These are phyloP conservation scores for Ganoderma sinense DNA, from an alignment of 1,284 basidiomycete genomes.

Conservation along the genomic window DNA sequence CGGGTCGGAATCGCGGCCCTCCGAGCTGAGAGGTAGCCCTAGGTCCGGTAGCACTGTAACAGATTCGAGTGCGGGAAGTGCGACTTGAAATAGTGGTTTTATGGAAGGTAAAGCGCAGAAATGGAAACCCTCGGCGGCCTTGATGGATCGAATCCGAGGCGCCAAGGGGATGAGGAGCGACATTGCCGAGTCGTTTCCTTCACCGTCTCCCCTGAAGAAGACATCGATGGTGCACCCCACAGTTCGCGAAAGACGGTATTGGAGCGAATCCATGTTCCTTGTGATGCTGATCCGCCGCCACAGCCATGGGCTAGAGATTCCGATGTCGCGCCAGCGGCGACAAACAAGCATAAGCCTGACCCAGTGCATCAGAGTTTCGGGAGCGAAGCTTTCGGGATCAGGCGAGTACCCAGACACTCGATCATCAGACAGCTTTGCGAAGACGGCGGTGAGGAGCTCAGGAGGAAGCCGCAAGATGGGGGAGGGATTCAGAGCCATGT, in stretches of 20 bases:
- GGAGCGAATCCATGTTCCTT: neutral
- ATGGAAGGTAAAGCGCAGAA: neutral
- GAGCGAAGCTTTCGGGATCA: neutral
- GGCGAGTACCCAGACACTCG: neutral
- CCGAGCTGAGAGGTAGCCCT: neutral
- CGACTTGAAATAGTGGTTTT: neutral
- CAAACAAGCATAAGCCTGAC: conserved; percentile 4
- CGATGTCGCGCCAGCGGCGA: neutral
- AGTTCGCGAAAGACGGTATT: neutral
- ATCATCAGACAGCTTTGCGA: neutral
- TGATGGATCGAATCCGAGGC: neutral
- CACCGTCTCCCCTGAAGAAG: neutral
- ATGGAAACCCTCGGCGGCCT: neutral
- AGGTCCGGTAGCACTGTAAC: neutral
- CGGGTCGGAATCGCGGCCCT: neutral
- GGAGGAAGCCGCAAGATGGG: neutral
- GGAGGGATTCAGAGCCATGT: neutral
- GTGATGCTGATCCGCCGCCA: conserved; percentile 2
- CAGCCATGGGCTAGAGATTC: neutral
- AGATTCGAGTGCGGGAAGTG: neutral
- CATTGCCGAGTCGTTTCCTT: neutral
- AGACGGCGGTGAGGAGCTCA: neutral
- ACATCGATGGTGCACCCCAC: neutral
- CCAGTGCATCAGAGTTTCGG: neutral
- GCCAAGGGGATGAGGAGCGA: neutral